Base-by-base conservation (phyloP, 1,284 basidiomycete species). In the Leccinum ambiguum region DNA sequence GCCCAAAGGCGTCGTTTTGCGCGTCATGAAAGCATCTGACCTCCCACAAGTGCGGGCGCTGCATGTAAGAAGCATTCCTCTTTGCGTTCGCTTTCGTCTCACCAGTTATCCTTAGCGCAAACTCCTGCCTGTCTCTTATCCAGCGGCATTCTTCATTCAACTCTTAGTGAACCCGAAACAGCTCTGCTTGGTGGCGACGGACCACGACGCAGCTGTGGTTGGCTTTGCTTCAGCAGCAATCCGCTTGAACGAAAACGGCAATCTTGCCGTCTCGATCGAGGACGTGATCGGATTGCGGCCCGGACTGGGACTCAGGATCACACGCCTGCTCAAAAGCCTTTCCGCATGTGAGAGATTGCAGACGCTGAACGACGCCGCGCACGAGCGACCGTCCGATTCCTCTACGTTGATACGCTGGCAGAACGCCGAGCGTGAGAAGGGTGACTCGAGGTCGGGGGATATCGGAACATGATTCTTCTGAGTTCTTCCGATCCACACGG, bases 351-450 rank as follows among this genome's bases (percentile, higher is more conserved):
- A 21, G 18, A 50, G 61, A 63, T 61, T 74, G 66, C 9, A 75
- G 61, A 57, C 65, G 73, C 16, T 69, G 73, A 10, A 76, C 71
- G 21, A 81, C 78, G 54, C 75, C 73, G 62, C 73, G 75, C 21
- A 87, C 75, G 39, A 87, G 81, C 4, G 76, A 77, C n/a, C 79
- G 79, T 6, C 83, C 86, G 48, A 87, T 75, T 14, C 84, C 83
- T 57, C 68, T 75, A 14, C 83, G 76, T 64, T 78, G 85, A 71
- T 79, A 82, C 0, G 75, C 67, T 6, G 84, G 82, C 16, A 80
- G 73, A 18, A 87, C 84, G n/a, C 85, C 86, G 0, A 87, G 80
- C 10, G 86, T 86, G 64, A 87, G 82, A 70, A 87, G 81, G 66
- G 82, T 82, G 16, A 86, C 58, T 4, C 61, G 67, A 2, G 66